Conservation (phyloP, 106 monocot genomes). For the Gastrodia elata region DNA sequence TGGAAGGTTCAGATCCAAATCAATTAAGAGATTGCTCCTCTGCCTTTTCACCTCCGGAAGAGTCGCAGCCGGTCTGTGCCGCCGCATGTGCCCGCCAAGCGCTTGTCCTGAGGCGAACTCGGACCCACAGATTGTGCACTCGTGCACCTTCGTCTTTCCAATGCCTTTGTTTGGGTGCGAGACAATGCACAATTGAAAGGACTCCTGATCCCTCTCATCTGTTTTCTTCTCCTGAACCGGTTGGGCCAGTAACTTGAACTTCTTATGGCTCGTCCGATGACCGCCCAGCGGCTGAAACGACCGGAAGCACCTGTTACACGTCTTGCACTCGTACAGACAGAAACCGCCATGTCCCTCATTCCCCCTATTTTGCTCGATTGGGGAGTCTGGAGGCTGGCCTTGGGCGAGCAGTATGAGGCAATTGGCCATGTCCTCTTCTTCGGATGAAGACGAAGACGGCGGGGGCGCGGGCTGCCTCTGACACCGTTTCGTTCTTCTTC, state of each 20-base stretch:
- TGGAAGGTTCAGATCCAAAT: constrained; percentile 76
- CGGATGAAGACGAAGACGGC: constrained; percentile 27
- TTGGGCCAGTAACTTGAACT: constrained; percentile 13
- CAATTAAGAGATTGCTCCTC: constrained; percentile 18
- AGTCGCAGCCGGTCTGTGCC: constrained; percentile 52
- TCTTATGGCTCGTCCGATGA: constrained; percentile 80
- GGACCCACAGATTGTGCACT: constrained; percentile 70
- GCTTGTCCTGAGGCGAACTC: constrained; percentile 92
- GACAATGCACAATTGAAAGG: constrained; percentile 13
- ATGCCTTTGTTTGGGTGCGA: neutral
- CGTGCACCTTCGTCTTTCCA: constrained; percentile 37
- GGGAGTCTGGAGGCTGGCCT: constrained; percentile 8
- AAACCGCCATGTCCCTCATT: constrained; percentile 3
- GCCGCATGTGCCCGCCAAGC: constrained; percentile 92
- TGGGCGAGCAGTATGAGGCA: constrained; percentile 69
- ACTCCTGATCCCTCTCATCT: neutral
- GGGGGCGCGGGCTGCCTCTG: neutral
- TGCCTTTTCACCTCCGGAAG: constrained; percentile 17
- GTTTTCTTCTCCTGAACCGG: neutral
- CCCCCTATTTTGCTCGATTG: neutral
- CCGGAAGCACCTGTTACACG: constrained; percentile 57
- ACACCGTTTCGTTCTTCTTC: constrained; percentile 6
- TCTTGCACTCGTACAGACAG: constrained; percentile 53
- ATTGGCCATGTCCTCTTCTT: constrained; percentile 63
- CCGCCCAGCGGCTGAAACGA: constrained; percentile 82